phyloP scores from a whole-genome alignment of 305 asterid genomes.

The Plantago lanceolata region DNA sequence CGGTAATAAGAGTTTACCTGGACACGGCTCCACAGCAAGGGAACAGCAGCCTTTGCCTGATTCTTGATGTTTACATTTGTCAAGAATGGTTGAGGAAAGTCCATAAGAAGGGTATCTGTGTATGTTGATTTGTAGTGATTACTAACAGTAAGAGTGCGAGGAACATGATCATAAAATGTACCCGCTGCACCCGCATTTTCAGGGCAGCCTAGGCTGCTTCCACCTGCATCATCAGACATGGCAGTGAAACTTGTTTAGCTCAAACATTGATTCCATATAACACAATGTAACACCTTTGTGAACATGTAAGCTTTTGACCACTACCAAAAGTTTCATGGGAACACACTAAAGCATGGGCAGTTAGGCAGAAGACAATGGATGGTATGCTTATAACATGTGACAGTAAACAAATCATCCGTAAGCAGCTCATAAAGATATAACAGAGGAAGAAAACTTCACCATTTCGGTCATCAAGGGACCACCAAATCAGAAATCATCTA shows the following conservation, averaged over 20 bases:
- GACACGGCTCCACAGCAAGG: conserved; percentile 98
- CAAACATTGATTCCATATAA: conserved; percentile 19
- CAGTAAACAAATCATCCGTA: not conserved
- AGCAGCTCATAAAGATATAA: not conserved
- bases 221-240: conserved; percentile 57
- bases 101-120: conserved; percentile 92
- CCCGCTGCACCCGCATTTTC: conserved; percentile 99
- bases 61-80: conserved; percentile 79
- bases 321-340: conserved; percentile 3
- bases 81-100: conserved; percentile 86
- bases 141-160: conserved; percentile 93
- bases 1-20: conserved; percentile 46
- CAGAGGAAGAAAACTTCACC: not conserved
- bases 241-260: conserved; percentile 23
- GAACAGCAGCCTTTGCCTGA: conserved; percentile 89
- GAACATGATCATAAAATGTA: conserved; percentile 87
- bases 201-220: conserved; percentile 85
- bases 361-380: not conserved
- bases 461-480: not conserved
- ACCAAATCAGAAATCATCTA: no score
- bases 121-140: conserved; percentile 69
- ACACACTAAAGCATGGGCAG: not conserved
- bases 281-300: conserved; percentile 5
- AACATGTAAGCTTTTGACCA: not conserved
- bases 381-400: not conserved